Evolutionary conservation across 2,329 filamentous ascomycete genomes (phyloP).

Genomic region (Lanzia echinophila): DNA sequence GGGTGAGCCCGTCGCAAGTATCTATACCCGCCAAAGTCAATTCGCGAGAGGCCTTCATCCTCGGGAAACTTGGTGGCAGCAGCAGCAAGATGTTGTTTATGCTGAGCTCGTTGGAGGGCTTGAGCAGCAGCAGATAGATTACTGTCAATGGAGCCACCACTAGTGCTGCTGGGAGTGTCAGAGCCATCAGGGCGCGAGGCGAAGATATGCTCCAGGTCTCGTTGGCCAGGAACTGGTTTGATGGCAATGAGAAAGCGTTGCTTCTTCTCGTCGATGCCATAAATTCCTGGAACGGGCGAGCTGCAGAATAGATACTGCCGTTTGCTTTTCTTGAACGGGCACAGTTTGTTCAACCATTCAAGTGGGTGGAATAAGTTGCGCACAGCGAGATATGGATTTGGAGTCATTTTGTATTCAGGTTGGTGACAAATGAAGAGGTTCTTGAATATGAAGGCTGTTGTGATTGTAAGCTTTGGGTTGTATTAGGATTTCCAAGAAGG

Average conservation of each 20-base stretch:
- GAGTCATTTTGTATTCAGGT: conserved; percentile 4
- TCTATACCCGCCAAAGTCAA: conserved; percentile 12
- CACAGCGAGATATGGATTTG: conserved; percentile 11
- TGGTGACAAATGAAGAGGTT: background rate
- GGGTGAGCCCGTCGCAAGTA: conserved; percentile 10
- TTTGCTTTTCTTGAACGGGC: background rate
- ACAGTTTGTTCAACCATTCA: background rate
- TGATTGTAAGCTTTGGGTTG: background rate
- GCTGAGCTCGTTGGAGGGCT: background rate
- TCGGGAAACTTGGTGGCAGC: background rate
- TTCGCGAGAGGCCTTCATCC: background rate
- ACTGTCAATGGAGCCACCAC: no score
- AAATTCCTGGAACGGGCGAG: conserved; percentile 17
- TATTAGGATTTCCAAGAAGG: no score
- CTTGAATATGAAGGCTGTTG: background rate
- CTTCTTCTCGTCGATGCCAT: background rate
- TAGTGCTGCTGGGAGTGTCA: no score
- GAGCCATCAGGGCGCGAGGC: background rate
- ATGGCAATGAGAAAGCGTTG: background rate
- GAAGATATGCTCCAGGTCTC: conserved; percentile 13
- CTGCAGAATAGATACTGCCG: background rate
- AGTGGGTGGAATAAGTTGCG: conserved; percentile 7
- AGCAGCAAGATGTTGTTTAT: background rate
- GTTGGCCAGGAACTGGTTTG: background rate
- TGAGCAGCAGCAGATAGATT: background rate